These are phyloP conservation scores for Esteya vermicola DNA, from an alignment of 2,329 filamentous ascomycete species.

Conservation along the genomic window DNA sequence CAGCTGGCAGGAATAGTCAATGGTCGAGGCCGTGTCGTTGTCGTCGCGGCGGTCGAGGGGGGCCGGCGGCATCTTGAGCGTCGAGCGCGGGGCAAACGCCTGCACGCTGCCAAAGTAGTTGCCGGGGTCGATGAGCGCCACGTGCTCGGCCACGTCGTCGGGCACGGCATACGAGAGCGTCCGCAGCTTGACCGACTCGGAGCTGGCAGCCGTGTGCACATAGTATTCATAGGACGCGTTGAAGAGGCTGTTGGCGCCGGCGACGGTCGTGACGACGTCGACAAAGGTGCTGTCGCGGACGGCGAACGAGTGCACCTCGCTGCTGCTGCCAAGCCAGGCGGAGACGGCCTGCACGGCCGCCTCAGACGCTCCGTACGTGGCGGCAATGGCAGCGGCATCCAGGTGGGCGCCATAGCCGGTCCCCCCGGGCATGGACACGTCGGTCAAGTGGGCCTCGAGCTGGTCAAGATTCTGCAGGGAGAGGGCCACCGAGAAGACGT, in stretches of 20 bases:
- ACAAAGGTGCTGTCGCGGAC: slow-evolving; percentile 25
- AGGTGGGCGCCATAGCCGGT: slow-evolving; percentile 45
- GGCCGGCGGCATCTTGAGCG: slow-evolving; percentile 5
- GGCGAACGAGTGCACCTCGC: too few relatives aligned
- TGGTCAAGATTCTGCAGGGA: slow-evolving; percentile 13
- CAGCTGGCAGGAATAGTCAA: slow-evolving; percentile 14
- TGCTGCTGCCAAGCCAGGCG: slow-evolving; percentile 38
- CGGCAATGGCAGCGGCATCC: slow-evolving; percentile 40
- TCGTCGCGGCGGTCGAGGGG: too few relatives aligned
- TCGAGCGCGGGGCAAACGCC: not conserved
- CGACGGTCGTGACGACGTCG: slow-evolving; percentile 14
- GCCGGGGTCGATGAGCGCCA: too few relatives aligned
- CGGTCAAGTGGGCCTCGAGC: slow-evolving; percentile 44
- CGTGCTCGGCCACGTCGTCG: too few relatives aligned
- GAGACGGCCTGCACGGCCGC: slow-evolving; percentile 34
- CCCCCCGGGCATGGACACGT: slow-evolving; percentile 46
- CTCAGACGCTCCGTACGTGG: slow-evolving; percentile 33
- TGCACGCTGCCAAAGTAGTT: too few relatives aligned
- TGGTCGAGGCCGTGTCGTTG: slow-evolving; percentile 18
- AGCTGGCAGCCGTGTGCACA: not conserved
- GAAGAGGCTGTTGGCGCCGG: slow-evolving; percentile 15
- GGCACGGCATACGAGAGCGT: slow-evolving; percentile 47
- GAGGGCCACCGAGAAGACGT: slow-evolving; percentile 14
- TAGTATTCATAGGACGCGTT: slow-evolving; percentile 16
- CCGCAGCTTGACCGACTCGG: slow-evolving; percentile 27